A percentile compares a stretch with the other conserved stretches of the same genome.
Conservation (phyloP, 108 stramenopile species). For the Nitzschia sp. region DNA sequence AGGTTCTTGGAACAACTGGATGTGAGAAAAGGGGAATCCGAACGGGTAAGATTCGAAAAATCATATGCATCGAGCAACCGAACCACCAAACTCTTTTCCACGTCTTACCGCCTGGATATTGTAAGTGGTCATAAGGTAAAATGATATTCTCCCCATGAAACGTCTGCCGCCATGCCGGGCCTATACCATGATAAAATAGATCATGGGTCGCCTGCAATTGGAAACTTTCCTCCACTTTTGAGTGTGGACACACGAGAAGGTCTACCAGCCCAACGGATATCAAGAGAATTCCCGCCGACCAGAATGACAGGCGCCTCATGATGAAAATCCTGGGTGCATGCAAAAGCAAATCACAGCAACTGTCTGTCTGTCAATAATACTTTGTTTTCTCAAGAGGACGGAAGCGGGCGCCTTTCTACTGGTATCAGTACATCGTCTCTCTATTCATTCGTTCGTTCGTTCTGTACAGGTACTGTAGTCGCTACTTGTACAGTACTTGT, state of each 20-base stretch:
- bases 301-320: not conserved
- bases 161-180: conserved; percentile 34
- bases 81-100: too few species aligned
- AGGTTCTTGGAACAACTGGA: conserved; percentile 80
- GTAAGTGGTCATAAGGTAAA: conserved; percentile 73
- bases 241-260: conserved; percentile 81
- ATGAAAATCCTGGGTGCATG: too few species aligned
- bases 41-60: not conserved
- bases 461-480: too few species aligned
- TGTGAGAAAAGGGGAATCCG: not conserved
- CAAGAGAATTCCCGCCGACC: not conserved
- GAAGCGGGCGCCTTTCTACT: too few species aligned
- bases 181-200: conserved; percentile 72
- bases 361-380: too few species aligned
- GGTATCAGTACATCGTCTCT: too few species aligned
- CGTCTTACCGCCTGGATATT: conserved; percentile 49
- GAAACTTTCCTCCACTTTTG: conserved; percentile 99
- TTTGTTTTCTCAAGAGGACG: too few species aligned
- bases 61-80: not conserved
- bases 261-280: conserved; percentile 27
- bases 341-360: too few species aligned
- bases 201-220: conserved; percentile 96
- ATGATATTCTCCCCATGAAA: not conserved
- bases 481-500: too few species aligned
- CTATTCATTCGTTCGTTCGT: too few species aligned